A percentile compares a stretch with the other conserved stretches of the same genome.
Conservation (phyloP, 1,139 yeast species). For the Candida anutae region DNA sequence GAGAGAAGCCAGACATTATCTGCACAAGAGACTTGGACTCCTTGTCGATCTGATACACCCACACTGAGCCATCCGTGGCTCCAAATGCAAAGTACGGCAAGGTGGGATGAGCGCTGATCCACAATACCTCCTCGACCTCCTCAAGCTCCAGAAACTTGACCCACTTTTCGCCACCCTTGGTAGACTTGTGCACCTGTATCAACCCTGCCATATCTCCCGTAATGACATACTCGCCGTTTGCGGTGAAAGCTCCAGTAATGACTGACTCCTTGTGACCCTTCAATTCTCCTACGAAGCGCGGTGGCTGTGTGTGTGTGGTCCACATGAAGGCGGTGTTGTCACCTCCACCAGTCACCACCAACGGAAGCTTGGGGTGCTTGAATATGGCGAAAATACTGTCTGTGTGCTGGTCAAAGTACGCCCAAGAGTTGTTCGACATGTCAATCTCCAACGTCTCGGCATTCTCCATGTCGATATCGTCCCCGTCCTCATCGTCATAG, state of each 20-base stretch:
- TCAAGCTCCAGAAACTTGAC: conserved; percentile 59
- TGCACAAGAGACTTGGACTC: conserved; percentile 49
- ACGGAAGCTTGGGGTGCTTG: conserved; percentile 73
- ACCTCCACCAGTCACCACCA: conserved; percentile 80
- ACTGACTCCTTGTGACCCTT: conserved; percentile 84
- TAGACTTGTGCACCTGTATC: conserved; percentile 62
- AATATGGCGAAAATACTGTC: conserved; percentile 78
- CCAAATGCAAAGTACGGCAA: conserved; percentile 83
- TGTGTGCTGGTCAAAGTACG: conserved; percentile 81
- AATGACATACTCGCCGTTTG: conserved; percentile 70
- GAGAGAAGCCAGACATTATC: conserved; percentile 75
- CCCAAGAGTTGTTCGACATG: conserved; percentile 79
- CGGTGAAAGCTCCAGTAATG: conserved; percentile 73
- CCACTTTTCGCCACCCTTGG: conserved; percentile 81
- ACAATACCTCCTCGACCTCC: conserved; percentile 72
- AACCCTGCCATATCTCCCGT: conserved; percentile 96
- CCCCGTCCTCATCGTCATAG: conserved; percentile 32
- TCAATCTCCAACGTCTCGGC: conserved; percentile 41
- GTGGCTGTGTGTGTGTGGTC: conserved; percentile 85
- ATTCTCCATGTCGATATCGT: conserved; percentile 17
- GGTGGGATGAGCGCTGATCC: conserved; percentile 76
- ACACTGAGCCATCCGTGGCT: conserved; percentile 85
- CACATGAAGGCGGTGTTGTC: conserved; percentile 85
- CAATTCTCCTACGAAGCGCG: conserved; percentile 67
- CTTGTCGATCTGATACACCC: conserved; percentile 78